Conservation (phyloP, 2,329 filamentous ascomycete species). For the Septoria linicola region DNA sequence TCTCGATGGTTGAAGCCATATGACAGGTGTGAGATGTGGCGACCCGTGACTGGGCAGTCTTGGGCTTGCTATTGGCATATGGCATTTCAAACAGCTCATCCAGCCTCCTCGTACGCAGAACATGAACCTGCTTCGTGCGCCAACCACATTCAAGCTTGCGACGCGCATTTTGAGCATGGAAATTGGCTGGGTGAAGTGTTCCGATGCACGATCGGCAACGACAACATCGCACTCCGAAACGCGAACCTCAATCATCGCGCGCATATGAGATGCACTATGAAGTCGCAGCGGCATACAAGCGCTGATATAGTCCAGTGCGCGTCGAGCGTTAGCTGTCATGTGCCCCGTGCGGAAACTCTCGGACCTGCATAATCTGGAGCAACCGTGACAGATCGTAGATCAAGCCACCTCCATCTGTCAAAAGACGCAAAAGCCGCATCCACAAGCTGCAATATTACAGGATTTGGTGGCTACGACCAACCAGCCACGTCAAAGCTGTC, state of each 20-base stretch:
- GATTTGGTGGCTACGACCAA: neutral
- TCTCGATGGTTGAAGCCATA: too few species aligned
- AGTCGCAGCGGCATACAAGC: neutral
- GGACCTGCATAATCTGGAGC: neutral
- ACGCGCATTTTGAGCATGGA: too few species aligned
- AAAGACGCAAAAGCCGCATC: slow-evolving; percentile 4
- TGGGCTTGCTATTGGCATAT: too few species aligned
- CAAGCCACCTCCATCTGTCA: neutral
- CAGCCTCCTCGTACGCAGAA: too few species aligned
- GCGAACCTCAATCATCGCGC: neutral
- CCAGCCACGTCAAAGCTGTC: slow-evolving; percentile 7
- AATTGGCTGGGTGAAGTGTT: too few species aligned
- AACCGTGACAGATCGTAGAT: neutral
- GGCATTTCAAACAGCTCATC: too few species aligned
- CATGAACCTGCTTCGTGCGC: too few species aligned
- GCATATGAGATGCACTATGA: slow-evolving; percentile 1
- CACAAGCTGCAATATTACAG: neutral
- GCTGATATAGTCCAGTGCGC: neutral
- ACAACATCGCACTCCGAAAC: neutral
- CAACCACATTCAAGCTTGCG: too few species aligned
- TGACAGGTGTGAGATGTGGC: too few species aligned
- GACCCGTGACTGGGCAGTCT: too few species aligned
- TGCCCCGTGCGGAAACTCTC: slow-evolving; percentile 7
- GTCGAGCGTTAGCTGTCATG: slow-evolving; percentile 6
- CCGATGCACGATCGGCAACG: neutral